Evolutionary conservation across 176 grass and related monocot species (phyloP), one percentile per base, ranked within the genome.

Genomic region (Zoysia pacifica): DNA sequence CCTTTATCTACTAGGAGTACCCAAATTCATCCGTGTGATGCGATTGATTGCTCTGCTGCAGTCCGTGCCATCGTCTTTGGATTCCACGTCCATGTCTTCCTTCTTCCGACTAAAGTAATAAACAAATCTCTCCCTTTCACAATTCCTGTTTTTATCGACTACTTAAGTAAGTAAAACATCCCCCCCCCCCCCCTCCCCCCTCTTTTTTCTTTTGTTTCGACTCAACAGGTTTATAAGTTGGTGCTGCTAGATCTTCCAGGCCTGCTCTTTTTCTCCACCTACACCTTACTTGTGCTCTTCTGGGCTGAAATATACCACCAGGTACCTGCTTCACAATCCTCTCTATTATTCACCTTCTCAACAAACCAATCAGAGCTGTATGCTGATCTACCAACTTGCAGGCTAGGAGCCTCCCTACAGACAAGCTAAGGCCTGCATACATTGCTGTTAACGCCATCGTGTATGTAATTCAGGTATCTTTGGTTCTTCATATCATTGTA

Each of bases 271-370:
- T 98, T 98, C 90, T 98, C 96, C 15, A 94, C 96, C 14, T 98
- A 94, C 91, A 93, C 92, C 48, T 73, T 98, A 45, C 96, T 98
- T 41, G 96, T 98, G 60, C 88, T 98, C 50, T 98, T 98, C 90
- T 98, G 96, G 96, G 96, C 96, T 78, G 96, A 98, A 82, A 98
- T 98, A 79, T 98, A 98, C 78, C 89, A 94, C 84, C 96, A 98
- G 88, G 96, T 91, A 67, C 76, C 65, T 89, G 39, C 43, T 41
- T 69, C 66, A 9, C 38, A 67, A 52, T 43, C 44, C 7, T 42
- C 48, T 8, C 6, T 20, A 44, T 7, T 73, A 28, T 2, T 20
- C 47, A 14, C 67, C 14, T 73, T 68, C 40, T 49, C 14, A 38
- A 75, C 1, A 45, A 19, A n/a, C 59, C 59, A 20, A 46, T 65